Evolutionary conservation across 306 rosid species (phyloP).

Genomic region (Mimosa pudica): DNA sequence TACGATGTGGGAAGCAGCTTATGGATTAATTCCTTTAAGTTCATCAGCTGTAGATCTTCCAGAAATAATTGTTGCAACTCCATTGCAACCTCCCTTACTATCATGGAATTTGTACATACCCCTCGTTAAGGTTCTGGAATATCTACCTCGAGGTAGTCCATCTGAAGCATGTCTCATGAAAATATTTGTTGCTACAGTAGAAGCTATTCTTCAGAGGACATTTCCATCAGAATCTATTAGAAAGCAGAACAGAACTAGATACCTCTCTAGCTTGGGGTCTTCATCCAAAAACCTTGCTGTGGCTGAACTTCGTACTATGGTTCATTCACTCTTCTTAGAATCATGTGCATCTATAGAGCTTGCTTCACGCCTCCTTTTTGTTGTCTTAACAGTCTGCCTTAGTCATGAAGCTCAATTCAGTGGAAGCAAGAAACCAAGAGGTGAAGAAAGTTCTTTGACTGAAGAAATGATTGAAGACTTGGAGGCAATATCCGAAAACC

Average conservation of each 20-base stretch:
- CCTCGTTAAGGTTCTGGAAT: conserved; percentile 83
- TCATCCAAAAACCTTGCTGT: conserved; percentile 81
- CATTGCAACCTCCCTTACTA: conserved; percentile 79
- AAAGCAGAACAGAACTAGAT: conserved; percentile 61
- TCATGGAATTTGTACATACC: conserved; percentile 93
- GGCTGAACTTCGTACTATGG: conserved; percentile 91
- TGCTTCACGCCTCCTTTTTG: conserved; percentile 84
- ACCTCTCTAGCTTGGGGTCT: conserved; percentile 58
- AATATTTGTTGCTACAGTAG: conserved; percentile 89
- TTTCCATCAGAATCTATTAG: conserved; percentile 63
- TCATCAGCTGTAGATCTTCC: conserved; percentile 90
- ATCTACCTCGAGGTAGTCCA: conserved; percentile 95
- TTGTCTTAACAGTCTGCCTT: conserved; percentile 82
- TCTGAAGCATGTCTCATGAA: conserved; percentile 93
- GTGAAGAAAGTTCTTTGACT: conserved; percentile 49
- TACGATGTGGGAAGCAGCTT: conserved; percentile 96
- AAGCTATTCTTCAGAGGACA: conserved; percentile 84
- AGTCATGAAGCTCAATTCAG: conserved; percentile 83
- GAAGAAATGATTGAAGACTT: conserved; percentile 56
- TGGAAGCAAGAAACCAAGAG: conserved; percentile 65
- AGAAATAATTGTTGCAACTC: conserved; percentile 83
- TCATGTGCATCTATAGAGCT: conserved; percentile 87
- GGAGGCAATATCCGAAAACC: conserved; percentile 49
- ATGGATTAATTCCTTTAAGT: conserved; percentile 84
- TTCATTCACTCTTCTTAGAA: conserved; percentile 88